Percentiles rank a stretch among this genome's conserved stretches.
These are phyloP conservation scores for Acacia confusa DNA, from an alignment of 306 rosid genomes.

Conservation along the genomic window DNA sequence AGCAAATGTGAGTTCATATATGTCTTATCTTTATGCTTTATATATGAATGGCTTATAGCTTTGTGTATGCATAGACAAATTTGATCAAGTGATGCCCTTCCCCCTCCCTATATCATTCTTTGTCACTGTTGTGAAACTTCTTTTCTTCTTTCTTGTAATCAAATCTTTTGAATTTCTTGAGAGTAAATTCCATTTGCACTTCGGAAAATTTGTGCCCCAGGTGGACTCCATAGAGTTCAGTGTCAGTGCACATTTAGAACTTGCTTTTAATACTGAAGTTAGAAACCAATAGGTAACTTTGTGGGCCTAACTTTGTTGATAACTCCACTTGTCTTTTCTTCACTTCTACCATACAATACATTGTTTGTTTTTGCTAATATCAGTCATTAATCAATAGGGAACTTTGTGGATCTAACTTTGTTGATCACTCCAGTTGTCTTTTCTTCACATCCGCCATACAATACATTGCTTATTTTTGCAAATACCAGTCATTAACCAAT, in stretches of 20 bases:
- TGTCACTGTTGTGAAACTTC: neutral
- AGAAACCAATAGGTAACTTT: neutral
- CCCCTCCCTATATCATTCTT: neutral
- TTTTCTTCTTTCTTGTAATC: neutral
- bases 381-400: neutral
- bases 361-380: neutral
- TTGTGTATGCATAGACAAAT: neutral
- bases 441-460: neutral
- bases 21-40: conserved; percentile 19
- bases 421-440: neutral
- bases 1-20: conserved; percentile 77
- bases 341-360: neutral
- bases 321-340: neutral
- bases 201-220: neutral
- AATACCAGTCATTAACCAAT: neutral
- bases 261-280: neutral
- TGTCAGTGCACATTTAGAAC: neutral
- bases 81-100: neutral
- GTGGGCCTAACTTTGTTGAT: neutral
- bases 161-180: neutral
- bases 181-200: neutral
- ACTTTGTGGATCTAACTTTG: neutral
- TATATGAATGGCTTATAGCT: conserved; percentile 17
- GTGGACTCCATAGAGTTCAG: neutral
- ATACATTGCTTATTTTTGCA: neutral